Evolutionary conservation across 108 stramenopile genomes (phyloP), one percentile per base, ranked within the genome.

Genomic region (Ochromonas danica): DNA sequence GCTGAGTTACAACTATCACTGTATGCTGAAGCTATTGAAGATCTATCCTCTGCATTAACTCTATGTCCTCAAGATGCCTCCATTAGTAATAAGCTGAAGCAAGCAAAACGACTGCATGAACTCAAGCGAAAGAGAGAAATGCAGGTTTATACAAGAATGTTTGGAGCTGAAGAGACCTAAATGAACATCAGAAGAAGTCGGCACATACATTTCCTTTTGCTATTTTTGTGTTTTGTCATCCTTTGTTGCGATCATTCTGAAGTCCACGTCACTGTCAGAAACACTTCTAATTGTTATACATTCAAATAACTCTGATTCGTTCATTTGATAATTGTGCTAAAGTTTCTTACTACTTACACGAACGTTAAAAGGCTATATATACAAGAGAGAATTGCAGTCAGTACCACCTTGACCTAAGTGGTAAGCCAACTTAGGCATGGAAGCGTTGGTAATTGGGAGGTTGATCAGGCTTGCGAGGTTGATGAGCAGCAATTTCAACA

Each of bases 401-500:
- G n/a, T n/a, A n/a, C n/a, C n/a, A n/a, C n/a, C n/a, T n/a, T n/a
- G n/a, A n/a, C n/a, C n/a, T n/a, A n/a, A n/a, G n/a, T n/a, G n/a
- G n/a, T n/a, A n/a, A n/a, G n/a, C n/a, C n/a, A n/a, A n/a, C n/a
- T n/a, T n/a, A n/a, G n/a, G n/a, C n/a, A n/a, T n/a, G n/a, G n/a
- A n/a, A n/a, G n/a, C n/a, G n/a, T n/a, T n/a, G n/a, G n/a, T n/a
- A n/a, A n/a, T n/a, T n/a, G n/a, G n/a, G n/a, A n/a, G n/a, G n/a
- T n/a, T n/a, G n/a, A n/a, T n/a, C n/a, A n/a, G n/a, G n/a, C n/a
- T n/a, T n/a, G n/a, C n/a, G n/a, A n/a, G n/a, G n/a, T n/a, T n/a
- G n/a, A n/a, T 51, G 45, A 14, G 45, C 45, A 51, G 45, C 45
- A 14, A 14, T 67, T 75, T 75, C 72, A 10, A 10, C 31, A 36